phyloP scores from a whole-genome alignment of 2,329 filamentous ascomycete species.

The Ophiostoma angusticollis region DNA sequence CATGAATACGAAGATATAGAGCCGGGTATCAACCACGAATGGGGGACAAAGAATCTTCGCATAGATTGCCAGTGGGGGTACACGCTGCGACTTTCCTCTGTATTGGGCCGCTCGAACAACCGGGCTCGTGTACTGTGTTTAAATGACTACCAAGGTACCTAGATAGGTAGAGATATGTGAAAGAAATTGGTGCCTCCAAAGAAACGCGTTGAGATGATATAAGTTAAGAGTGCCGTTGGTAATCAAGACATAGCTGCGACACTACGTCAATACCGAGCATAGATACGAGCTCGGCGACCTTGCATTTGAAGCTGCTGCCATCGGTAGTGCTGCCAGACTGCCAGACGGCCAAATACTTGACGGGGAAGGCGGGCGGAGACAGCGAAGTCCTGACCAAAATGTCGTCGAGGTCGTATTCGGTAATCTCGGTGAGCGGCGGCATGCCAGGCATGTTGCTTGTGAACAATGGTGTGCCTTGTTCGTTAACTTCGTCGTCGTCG shows the following conservation, averaged over 20 bases:
- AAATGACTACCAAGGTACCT: too few species aligned
- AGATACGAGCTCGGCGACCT: conserved; percentile 55
- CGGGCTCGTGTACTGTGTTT: too few species aligned
- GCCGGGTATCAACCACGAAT: too few species aligned
- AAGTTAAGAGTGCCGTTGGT: conserved; percentile 25
- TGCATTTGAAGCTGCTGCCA: conserved; percentile 41
- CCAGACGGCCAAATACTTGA: conserved; percentile 47
- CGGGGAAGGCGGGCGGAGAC: conserved; percentile 26
- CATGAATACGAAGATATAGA: too few species aligned
- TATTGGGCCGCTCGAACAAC: too few species aligned
- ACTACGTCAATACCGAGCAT: conserved; percentile 50
- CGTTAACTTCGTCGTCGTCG: conserved; percentile 17
- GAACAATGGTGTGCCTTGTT: conserved; percentile 34
- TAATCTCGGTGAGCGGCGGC: conserved; percentile 39
- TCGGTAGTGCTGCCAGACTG: conserved; percentile 36
- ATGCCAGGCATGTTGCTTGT: conserved; percentile 55
- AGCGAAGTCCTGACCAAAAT: conserved; percentile 40
- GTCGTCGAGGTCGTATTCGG: conserved; percentile 42
- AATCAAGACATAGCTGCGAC: conserved; percentile 44
- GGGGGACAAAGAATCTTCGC: too few species aligned
- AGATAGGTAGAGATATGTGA: too few species aligned
- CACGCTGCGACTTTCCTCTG: too few species aligned
- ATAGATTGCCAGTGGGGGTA: too few species aligned
- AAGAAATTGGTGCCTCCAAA: too few species aligned
- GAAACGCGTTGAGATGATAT: too few species aligned